Evolutionary conservation across 768 basidiomycete species (phyloP).

Genomic region (Tylopilus vinaceipallidus): DNA sequence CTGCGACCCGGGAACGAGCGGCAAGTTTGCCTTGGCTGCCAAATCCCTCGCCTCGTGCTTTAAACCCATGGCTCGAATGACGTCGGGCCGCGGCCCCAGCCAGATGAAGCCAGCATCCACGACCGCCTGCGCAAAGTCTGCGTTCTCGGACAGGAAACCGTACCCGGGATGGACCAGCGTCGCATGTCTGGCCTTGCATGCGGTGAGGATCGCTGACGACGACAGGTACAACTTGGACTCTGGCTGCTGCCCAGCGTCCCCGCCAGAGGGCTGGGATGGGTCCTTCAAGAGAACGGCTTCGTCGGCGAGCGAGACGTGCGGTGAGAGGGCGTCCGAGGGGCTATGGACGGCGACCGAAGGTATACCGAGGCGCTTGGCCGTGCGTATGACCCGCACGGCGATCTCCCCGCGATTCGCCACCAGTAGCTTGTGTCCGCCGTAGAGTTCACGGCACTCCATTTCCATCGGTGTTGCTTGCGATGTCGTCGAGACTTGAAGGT

Average conservation of each 20-base stretch:
- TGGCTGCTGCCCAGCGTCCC: slow-evolving; percentile 21
- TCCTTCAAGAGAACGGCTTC: slow-evolving; percentile 41
- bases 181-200: slow-evolving; percentile 40
- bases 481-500: background rate
- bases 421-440: slow-evolving; percentile 48
- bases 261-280: background rate
- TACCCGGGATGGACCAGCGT: slow-evolving; percentile 64
- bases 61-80: slow-evolving; percentile 55
- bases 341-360: slow-evolving; percentile 59
- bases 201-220: slow-evolving; percentile 36
- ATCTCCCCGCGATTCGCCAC: slow-evolving; percentile 76
- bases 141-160: slow-evolving; percentile 66
- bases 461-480: background rate
- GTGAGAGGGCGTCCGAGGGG: slow-evolving; percentile 53
- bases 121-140: slow-evolving; percentile 48
- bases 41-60: slow-evolving; percentile 57
- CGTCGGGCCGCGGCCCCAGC: slow-evolving; percentile 52
- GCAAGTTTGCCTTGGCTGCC: slow-evolving; percentile 47
- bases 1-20: slow-evolving; percentile 56
- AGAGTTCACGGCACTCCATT: slow-evolving; percentile 15
- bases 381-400: slow-evolving; percentile 58
- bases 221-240: slow-evolving; percentile 48
- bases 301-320: slow-evolving; percentile 57
- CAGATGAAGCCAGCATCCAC: slow-evolving; percentile 50
- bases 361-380: slow-evolving; percentile 51